phyloP scores from a whole-genome alignment of 345 rosid genomes.

The Populus simonii region DNA sequence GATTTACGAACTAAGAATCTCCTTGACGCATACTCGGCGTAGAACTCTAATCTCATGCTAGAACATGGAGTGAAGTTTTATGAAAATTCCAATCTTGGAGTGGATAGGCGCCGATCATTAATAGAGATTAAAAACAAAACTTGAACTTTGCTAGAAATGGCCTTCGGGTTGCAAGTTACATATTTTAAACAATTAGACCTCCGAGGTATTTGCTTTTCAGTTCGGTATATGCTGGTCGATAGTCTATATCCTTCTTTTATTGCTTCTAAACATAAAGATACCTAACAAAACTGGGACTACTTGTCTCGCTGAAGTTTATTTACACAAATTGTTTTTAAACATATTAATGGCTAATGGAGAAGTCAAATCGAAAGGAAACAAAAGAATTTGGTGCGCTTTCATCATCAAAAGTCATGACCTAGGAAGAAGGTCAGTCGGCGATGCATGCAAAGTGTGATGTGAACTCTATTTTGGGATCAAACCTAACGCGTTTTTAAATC shows the following conservation, averaged over 20 bases:
- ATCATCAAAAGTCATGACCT: slow-evolving; percentile 16
- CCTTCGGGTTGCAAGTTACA: background rate
- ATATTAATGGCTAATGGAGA: background rate
- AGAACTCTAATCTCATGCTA: background rate
- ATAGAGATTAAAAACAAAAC: background rate
- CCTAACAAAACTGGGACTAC: background rate
- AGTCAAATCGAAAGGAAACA: slow-evolving; percentile 21
- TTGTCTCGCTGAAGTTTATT: background rate
- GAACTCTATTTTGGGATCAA: no score
- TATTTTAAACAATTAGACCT: background rate
- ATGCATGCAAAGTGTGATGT: background rate
- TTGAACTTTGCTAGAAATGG: background rate
- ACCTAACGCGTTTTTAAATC: background rate
- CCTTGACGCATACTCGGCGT: background rate
- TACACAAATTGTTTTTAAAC: background rate
- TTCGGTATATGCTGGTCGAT: background rate
- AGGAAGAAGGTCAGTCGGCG: background rate
- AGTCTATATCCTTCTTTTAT: background rate
- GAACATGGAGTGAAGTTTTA: background rate
- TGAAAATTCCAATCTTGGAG: background rate
- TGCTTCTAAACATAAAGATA: background rate
- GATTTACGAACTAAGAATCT: background rate
- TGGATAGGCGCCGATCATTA: background rate
- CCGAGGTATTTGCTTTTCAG: background rate
- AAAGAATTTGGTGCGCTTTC: slow-evolving; percentile 36